Evolutionary conservation across 2,329 filamentous ascomycete species (phyloP), one percentile per base, ranked within the genome.

Genomic region (Fusarium sp.): DNA sequence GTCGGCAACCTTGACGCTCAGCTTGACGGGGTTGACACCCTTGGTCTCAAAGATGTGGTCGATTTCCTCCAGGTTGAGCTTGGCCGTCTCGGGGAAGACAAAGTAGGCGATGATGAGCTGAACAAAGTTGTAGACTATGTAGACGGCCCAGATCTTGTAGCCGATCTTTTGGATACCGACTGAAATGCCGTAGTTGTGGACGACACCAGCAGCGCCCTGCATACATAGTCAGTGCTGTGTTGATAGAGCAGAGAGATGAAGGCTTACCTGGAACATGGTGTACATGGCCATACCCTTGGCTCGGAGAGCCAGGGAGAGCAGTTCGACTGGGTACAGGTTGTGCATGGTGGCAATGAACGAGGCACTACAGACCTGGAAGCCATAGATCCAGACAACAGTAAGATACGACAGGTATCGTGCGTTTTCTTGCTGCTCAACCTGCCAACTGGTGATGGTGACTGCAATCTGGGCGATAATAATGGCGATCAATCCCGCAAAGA

Each of bases 11-110:
- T 64, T 72, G 37, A 74, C 60, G 32, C 63, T 70, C 27, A 74
- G 43, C 33, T 66, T 61, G 20, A 72, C 58, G 2, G 70, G 70
- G 14, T 61, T 74, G 9, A 40, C 37, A 1, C 69, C 65, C 57
- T 70, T 64, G n/a, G 75, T 77, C 43, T 77, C 74, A 33, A 77
- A 77, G 12, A 76, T 77, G 17, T 69, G 63, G n/a, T 77, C 75
- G 43, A 77, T 77, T 33, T 77, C 74, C 20, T 77, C 75, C 2
- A 77, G 45, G 11, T 74, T 75, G 1, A 77, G 45, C 64, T 76
- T 75, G 56, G 67, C 66, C 4, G 75, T 76, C 56, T 77, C 74
- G 0, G 75, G 75, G 47, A 77, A 77, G 14, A 75, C 30, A 7
- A 75, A 75, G 12, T 76, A 76, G 6, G 75, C 72, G 11, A 65